A percentile compares a stretch with the other conserved stretches of the same genome.
Evolutionary conservation across 1,139 yeast genomes (phyloP).

Genomic region (Casaregolazyma lundiana): DNA sequence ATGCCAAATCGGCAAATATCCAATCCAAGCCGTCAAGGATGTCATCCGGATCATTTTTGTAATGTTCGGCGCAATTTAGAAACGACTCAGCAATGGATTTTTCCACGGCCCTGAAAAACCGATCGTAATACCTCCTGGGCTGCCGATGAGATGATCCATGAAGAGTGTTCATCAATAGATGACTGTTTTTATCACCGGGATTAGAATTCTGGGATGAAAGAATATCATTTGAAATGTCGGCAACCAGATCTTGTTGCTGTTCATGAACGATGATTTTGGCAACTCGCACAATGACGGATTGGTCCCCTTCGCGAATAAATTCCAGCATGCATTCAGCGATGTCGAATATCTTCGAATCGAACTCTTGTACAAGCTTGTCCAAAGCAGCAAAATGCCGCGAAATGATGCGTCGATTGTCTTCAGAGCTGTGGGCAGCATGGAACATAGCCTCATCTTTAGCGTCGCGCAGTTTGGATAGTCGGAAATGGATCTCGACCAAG

Average conservation of each 20-base stretch:
- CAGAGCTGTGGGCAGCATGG: conserved; percentile 50
- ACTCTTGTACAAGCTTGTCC: conserved; percentile 48
- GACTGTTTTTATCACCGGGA: conserved; percentile 3
- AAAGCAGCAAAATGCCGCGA: conserved; percentile 53
- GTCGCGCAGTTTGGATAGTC: conserved; percentile 66
- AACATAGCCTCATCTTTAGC: conserved; percentile 67
- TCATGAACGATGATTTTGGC: conserved; percentile 78
- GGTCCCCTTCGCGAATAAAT: conserved; percentile 57
- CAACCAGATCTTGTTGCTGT: conserved; percentile 68
- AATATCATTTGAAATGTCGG: conserved; percentile 47
- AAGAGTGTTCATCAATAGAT: conserved; percentile 5
- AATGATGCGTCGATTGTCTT: conserved; percentile 68
- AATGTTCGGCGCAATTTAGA: conserved; percentile 57
- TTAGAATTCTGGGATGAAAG: conserved; percentile 20
- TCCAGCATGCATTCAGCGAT: conserved; percentile 64
- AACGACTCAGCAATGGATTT: conserved; percentile 63
- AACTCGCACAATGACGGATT: conserved; percentile 61
- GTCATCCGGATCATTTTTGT: conserved; percentile 45
- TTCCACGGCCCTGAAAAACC: conserved; percentile 59
- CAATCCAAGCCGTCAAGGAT: conserved; percentile 73
- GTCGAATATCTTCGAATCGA: conserved; percentile 60
- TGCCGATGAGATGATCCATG: conserved; percentile 27
- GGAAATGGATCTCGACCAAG: conserved; percentile 63
- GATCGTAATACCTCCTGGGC: conserved; percentile 59
- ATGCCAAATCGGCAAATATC: conserved; percentile 74